Conservation (phyloP, 2,329 filamentous ascomycete genomes). For the Meredithiella fracta region DNA sequence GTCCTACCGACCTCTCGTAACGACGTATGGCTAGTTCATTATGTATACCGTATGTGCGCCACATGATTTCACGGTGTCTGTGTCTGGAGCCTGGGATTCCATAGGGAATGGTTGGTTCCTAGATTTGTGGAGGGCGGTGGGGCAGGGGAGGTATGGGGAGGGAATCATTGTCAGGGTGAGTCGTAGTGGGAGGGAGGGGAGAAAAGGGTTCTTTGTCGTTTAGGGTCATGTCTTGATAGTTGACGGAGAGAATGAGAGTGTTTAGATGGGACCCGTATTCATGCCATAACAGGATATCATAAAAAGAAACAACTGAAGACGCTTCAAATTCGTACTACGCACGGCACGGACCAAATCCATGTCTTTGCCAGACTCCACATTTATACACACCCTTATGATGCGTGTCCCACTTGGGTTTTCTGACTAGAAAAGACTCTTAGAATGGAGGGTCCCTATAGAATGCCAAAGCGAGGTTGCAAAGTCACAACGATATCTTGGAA, state of each 20-base stretch:
- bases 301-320: no score
- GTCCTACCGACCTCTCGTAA: no score
- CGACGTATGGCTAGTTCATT: no score
- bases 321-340: not conserved
- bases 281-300: no score
- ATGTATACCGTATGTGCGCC: not conserved
- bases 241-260: no score
- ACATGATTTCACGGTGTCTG: not conserved
- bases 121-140: not conserved
- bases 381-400: not conserved
- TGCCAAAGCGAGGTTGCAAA: no score
- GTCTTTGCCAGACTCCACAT: not conserved
- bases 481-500: no score
- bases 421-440: no score
- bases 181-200: not conserved
- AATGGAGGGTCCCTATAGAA: not conserved
- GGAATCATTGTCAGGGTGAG: not conserved
- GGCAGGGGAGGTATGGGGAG: not conserved
- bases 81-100: not conserved
- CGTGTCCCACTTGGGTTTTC: not conserved
- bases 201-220: not conserved
- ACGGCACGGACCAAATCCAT: not conserved
- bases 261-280: not conserved
- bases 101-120: not conserved
- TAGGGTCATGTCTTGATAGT: no score